Evolutionary conservation across 176 grass and related monocot species (phyloP).

Genomic region (Calamus simplicifolius): DNA sequence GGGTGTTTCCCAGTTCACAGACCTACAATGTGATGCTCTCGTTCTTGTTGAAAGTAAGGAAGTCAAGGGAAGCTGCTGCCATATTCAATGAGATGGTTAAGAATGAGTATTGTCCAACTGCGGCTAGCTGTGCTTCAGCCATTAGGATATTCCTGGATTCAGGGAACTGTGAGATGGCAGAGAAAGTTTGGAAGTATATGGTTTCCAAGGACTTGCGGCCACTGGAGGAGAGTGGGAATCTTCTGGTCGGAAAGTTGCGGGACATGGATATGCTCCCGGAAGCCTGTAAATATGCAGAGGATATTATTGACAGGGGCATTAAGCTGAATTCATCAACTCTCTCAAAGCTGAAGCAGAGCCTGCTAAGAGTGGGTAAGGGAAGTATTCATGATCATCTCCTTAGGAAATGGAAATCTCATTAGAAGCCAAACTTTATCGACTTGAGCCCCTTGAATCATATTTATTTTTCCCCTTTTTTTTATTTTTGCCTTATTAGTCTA

Average conservation of each 20-base stretch:
- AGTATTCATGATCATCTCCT: slow-evolving; percentile 56
- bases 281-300: slow-evolving; percentile 89
- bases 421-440: slow-evolving; percentile 1
- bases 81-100: slow-evolving; percentile 87
- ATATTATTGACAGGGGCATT: slow-evolving; percentile 76
- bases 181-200: slow-evolving; percentile 80
- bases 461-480: too few relatives aligned
- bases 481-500: too few relatives aligned
- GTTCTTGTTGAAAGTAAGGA: slow-evolving; percentile 44
- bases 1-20: slow-evolving; percentile 48
- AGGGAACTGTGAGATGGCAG: slow-evolving; percentile 37
- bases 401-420: slow-evolving; percentile 63
- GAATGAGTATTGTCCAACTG: slow-evolving; percentile 54
- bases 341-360: slow-evolving; percentile 55
- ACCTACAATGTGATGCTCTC: slow-evolving; percentile 57
- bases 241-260: slow-evolving; percentile 49
- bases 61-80: slow-evolving; percentile 34
- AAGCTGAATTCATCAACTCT: slow-evolving; percentile 60
- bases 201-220: slow-evolving; percentile 39
- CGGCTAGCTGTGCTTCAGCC: slow-evolving; percentile 3
- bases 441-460: too few relatives aligned
- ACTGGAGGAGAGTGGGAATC: slow-evolving; percentile 64
- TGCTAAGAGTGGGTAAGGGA: slow-evolving; percentile 49
- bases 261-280: slow-evolving; percentile 52
- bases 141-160: slow-evolving; percentile 47